These are phyloP conservation scores for Cladosporium phlei DNA, from an alignment of 2,329 filamentous ascomycete species.

Conservation along the genomic window DNA sequence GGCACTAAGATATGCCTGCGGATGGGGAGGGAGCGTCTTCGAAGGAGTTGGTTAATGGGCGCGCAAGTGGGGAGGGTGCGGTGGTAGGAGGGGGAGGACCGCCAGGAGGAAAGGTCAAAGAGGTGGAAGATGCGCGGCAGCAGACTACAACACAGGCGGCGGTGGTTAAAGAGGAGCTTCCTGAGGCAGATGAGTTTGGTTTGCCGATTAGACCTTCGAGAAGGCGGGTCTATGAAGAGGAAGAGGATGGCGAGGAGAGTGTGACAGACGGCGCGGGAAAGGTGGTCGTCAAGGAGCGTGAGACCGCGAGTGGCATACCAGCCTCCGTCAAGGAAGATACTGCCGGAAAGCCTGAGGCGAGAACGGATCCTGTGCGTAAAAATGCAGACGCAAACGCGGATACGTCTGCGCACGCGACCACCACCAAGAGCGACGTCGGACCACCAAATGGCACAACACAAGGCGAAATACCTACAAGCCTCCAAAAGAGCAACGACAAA, in stretches of 20 bases:
- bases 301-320: no score
- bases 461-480: constrained; percentile 10
- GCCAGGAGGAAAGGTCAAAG: neutral
- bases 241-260: constrained; percentile 3
- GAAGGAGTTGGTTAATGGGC: constrained; percentile 6
- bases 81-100: neutral
- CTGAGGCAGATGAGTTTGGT: constrained; percentile 35
- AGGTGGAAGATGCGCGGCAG: constrained; percentile 6
- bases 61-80: neutral
- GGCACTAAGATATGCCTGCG: constrained; percentile 8
- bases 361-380: neutral
- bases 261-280: neutral
- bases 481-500: constrained; percentile 10
- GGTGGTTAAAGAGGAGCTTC: constrained; percentile 11
- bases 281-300: neutral
- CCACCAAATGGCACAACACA: neutral
- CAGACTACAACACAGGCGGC: neutral
- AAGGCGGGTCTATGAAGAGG: constrained; percentile 26
- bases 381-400: neutral
- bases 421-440: neutral
- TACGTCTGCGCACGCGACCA: neutral
- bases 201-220: constrained; percentile 30
- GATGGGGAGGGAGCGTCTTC: constrained; percentile 2
- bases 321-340: neutral
- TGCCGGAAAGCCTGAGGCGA: neutral